A percentile compares a stretch with the other conserved stretches of the same genome.
Evolutionary conservation across 176 grass and related monocot species (phyloP).

Genomic region (Aegilops sharonensis): DNA sequence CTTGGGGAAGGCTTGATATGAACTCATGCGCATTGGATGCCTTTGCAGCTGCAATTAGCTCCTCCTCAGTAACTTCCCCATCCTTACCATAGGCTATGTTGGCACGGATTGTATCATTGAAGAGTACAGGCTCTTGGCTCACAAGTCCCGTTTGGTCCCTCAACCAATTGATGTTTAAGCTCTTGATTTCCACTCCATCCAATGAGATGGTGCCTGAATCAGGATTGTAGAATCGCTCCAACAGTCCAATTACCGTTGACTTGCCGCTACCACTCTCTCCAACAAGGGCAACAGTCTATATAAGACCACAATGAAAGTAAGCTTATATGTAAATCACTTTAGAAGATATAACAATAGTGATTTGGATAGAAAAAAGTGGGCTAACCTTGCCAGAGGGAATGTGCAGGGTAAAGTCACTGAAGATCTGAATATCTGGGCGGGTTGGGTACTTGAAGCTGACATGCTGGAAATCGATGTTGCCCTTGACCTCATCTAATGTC

Average conservation of each 20-base stretch:
- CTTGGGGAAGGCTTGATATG: slow-evolving; percentile 69
- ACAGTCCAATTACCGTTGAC: slow-evolving; percentile 64
- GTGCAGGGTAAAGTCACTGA: slow-evolving; percentile 58
- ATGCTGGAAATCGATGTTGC: slow-evolving; percentile 61
- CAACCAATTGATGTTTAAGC: slow-evolving; percentile 60
- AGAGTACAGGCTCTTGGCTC: slow-evolving; percentile 82
- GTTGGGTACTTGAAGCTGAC: slow-evolving; percentile 76
- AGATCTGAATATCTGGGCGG: slow-evolving; percentile 69
- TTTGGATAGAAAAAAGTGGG: not conserved
- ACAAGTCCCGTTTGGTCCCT: slow-evolving; percentile 76
- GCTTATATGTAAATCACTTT: not conserved
- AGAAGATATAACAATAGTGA: not conserved
- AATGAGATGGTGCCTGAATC: slow-evolving; percentile 61
- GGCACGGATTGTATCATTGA: slow-evolving; percentile 71
- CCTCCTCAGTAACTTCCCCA: slow-evolving; percentile 59
- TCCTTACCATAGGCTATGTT: slow-evolving; percentile 79
- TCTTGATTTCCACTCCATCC: slow-evolving; percentile 67
- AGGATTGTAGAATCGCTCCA: slow-evolving; percentile 79
- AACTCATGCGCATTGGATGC: slow-evolving; percentile 74
- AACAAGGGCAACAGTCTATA: slow-evolving; percentile 67
- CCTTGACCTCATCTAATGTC: slow-evolving; percentile 53
- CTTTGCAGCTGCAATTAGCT: slow-evolving; percentile 58
- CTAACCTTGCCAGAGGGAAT: slow-evolving; percentile 72
- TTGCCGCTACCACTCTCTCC: slow-evolving; percentile 88
- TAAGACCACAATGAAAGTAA: not conserved